Base-by-base conservation (phyloP, 257 asterid species). In the Forsythia suspensa region DNA sequence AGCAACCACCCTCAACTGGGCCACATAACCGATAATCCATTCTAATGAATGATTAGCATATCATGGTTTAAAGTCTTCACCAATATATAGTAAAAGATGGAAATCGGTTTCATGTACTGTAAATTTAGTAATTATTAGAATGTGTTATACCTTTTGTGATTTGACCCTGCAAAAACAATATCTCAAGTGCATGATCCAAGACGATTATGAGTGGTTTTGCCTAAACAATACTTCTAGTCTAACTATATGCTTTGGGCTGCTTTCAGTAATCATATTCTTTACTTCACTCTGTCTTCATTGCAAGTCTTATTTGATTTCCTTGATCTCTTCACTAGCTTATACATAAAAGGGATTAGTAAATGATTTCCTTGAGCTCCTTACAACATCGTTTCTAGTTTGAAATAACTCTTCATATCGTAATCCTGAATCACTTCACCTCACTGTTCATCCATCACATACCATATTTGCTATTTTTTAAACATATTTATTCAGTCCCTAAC, bases 151-250 rank as follows among this genome's bases (percentile, higher is more conserved):
- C 37, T 39, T 11, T 10, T 21, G 39, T 21, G 8, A 63, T 63
- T 63, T 21, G 70, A 63, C 70, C 70, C n/a, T 4, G 37, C 37
- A 59, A 57, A 61, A 24, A 24, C 5, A 8, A 59, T 21, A 61
- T 63, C 70, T 63, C 39, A 39, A 9, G 70, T 63, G 70, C 38
- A 24, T 63, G 70, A 63, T 63, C 70, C 70, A 63, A 29, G 38
- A 39, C 70, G 29, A 9, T 51, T 12, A 7, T 63, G 6, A 10
- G 38, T 29, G 39, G 38, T 61, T 51, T 29, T 63, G 65, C 72
- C 82, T 63, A 74, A 72, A 63, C 34, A 66, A 79, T 41, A 40
- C 38, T 48, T 29, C 48, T 72, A 72, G 21, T 40, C 52, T 34
- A 29, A 29, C 34, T 29, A 29, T 29, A 29, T 29, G 34, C 34